Evolutionary conservation across 257 asterid species (phyloP), one percentile per base, ranked within the genome.

Genomic region (Forsythia viridissima): DNA sequence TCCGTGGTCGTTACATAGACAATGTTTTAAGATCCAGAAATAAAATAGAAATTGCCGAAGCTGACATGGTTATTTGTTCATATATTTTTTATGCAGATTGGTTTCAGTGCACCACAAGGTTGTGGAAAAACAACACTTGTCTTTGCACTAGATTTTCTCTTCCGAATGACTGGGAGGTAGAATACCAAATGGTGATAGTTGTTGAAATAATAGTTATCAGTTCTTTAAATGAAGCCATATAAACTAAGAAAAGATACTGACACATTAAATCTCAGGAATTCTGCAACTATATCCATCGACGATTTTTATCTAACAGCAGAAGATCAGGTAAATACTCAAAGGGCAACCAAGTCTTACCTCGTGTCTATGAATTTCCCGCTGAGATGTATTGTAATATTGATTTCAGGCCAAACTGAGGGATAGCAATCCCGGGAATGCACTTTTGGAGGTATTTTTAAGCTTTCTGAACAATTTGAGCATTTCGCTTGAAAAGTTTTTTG

Each of bases 81-180:
- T 81, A 40, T 82, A 46, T 52, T 81, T 71, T 66, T 69, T 42
- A 57, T 87, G 94, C 89, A 96, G 99, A 96, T 96, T 86, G 99
- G 99, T 77, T 93, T 96, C 84, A 96, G 99, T 80, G 98, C 98
- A 13, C 99, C 99, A 18, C 99, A 96, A 87, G 99, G 99, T 71
- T 94, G 99, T 87, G 99, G 99, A 71, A 96, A 96, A 82, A 93
- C 99, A 8, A 94, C 99, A 0, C 97, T 96, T 40, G 99, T 93
- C 80, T 93, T 93, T 80, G 98, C 98, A 74, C 86, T 96, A 82
- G 91, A 92, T 75, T 93, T 86, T 84, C 97, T 96, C 80, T 93
- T 93, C 87, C 76, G 71, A 70, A 80, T 88, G 75, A 88, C 87
- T 78, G 98, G 97, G 92, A 93, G 99, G 99, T 96, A 90, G 91